Percentiles rank a stretch among this genome's conserved stretches.
phyloP scores from a whole-genome alignment of 352 stramenopile species.

The Lagenidium giganteum region DNA sequence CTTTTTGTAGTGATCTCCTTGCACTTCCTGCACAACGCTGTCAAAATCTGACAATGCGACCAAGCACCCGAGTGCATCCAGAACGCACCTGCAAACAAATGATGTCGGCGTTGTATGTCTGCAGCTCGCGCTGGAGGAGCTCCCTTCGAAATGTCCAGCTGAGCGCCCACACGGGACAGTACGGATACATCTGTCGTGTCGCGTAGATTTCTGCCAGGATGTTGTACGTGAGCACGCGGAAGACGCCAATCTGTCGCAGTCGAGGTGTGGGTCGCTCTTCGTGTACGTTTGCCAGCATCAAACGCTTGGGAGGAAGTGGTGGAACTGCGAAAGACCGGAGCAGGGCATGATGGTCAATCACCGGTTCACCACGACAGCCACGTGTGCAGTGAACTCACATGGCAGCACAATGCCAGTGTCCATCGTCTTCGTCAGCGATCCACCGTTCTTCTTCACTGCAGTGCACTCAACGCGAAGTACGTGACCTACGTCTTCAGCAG shows the following conservation, averaged over 20 bases:
- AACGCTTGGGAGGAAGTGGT: conserved; percentile 44
- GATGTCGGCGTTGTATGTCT: conserved; percentile 89
- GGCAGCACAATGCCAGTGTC: conserved; percentile 73
- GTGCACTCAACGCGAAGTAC: conserved; percentile 69
- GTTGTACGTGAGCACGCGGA: conserved; percentile 84
- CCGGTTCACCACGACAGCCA: conserved; percentile 5
- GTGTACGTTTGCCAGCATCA: conserved; percentile 66
- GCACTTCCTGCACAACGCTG: conserved; percentile 94
- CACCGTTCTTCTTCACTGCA: conserved; percentile 32
- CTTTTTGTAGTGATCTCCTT: conserved; percentile 96
- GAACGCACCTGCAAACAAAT: conserved; percentile 85
- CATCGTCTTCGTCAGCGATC: conserved; percentile 51
- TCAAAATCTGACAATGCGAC: background rate
- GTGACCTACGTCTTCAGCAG: conserved; percentile 48
- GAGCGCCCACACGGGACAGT: conserved; percentile 94
- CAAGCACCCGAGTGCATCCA: background rate
- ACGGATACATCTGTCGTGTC: conserved; percentile 90
- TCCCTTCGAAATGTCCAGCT: conserved; percentile 93
- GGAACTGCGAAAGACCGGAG: conserved; percentile 39
- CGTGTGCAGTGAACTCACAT: conserved; percentile 32
- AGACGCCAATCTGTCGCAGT: conserved; percentile 59
- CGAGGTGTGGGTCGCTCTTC: conserved; percentile 50
- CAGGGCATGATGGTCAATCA: background rate
- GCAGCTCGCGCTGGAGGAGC: conserved; percentile 82
- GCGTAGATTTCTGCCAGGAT: conserved; percentile 87